Percentiles rank a stretch among this genome's conserved stretches.
Conservation (phyloP, 2,329 filamentous ascomycete genomes). For the Alternaria dauci region DNA sequence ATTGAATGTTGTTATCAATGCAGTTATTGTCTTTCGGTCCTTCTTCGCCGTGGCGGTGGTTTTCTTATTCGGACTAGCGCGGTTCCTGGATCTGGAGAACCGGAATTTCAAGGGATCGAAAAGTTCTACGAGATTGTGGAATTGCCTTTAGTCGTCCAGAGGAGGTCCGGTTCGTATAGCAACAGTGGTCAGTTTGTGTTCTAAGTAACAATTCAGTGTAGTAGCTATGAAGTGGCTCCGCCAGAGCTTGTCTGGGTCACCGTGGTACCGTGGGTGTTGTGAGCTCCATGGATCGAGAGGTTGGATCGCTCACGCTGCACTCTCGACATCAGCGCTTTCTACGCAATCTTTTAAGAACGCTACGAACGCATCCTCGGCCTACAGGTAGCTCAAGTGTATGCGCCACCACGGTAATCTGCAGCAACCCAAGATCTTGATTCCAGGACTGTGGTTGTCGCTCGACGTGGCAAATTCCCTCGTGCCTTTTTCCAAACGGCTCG, state of each 20-base stretch:
- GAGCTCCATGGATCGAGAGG: not conserved
- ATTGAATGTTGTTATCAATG: not conserved
- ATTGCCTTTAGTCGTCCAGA: too few relatives aligned
- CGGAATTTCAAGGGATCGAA: not conserved
- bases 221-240: too few relatives aligned
- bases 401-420: not conserved
- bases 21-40: not conserved
- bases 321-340: not conserved
- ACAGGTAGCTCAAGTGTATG: not conserved
- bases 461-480: not conserved
- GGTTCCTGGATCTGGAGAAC: not conserved
- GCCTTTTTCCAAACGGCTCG: not conserved
- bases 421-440: not conserved
- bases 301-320: not conserved
- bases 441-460: not conserved
- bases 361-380: not conserved
- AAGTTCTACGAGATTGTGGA: too few relatives aligned
- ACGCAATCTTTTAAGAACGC: not conserved
- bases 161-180: too few relatives aligned
- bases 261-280: too few relatives aligned
- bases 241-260: too few relatives aligned
- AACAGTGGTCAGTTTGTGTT: too few relatives aligned
- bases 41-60: not conserved
- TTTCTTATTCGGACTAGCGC: not conserved
- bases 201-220: too few relatives aligned